Base-by-base conservation (phyloP, 1,139 yeast species). In the Diutina ranongensis region DNA sequence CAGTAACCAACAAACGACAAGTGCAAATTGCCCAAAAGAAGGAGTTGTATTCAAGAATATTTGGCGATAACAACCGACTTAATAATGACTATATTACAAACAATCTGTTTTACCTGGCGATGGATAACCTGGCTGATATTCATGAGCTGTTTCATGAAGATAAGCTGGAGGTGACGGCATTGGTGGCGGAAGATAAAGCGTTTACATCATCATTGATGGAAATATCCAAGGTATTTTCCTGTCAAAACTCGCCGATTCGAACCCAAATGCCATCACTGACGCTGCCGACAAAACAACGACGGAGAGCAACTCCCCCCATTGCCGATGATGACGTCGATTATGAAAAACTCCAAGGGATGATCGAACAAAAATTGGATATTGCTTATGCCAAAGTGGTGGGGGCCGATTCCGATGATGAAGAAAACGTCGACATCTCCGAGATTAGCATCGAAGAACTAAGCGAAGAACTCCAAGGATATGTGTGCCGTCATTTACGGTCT, bases 81-180 rank as follows among this genome's bases (percentile, higher is more conserved):
- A 71, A 70, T 54, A 65, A 59, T 36, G 72, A 68, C 42, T 64
- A 65, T 50, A 61, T 68, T 49, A 69, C 74, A 46, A 70, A 70
- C 52, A 70, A 70, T 52, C 58, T 72, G 5, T 55, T 66, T 8
- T 67, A 67, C 53, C 64, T 71, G 2, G 59, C 72, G 1, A 47
- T 64, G 25, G 74, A 68, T 47, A 67, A 63, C 51, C 57, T 61
- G 10, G 58, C 65, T 50, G 68, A 62, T 49, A 59, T 64, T 5
- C 69, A 67, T 47, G 67, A 64, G 53, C 62, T 69, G 13, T 67
- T 65, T 45, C 68, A 64, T 49, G 74, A 68, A 51, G 75, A 71
- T 49, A 64, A 65, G 47, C 71, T 65, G 44, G 75, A 71, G 50
- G 66, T 70, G 16, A 50, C 56, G 28, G 54, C 54, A 40, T 51